Evolutionary conservation across 176 grass and related monocot species (phyloP).

Genomic region (Triticum dicoccoides): DNA sequence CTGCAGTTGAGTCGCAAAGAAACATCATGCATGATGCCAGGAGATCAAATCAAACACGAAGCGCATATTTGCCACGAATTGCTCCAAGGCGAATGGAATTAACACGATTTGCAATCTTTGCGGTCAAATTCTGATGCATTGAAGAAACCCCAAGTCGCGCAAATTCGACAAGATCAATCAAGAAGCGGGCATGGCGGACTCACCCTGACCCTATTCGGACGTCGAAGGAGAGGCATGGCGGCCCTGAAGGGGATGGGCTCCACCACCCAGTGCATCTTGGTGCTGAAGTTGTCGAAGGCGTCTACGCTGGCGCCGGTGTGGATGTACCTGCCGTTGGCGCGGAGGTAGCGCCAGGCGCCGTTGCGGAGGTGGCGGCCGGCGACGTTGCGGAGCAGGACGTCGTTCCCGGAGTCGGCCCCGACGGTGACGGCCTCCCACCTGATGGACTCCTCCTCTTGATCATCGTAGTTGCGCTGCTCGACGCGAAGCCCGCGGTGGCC

Average conservation of each 20-base stretch:
- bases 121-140: too few species aligned
- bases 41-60: too few species aligned
- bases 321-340: slow-evolving; percentile 8
- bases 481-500: background rate
- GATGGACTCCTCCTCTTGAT: background rate
- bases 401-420: background rate
- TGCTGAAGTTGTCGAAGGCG: background rate
- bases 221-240: background rate
- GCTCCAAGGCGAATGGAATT: background rate
- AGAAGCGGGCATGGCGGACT: background rate
- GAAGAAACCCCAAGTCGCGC: background rate
- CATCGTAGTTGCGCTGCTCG: background rate
- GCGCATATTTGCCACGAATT: background rate
- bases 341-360: background rate
- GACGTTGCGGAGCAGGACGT: background rate
- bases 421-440: background rate
- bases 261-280: slow-evolving; percentile 6
- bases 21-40: background rate
- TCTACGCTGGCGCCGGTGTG: background rate
- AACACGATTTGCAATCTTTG: background rate
- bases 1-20: background rate
- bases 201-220: background rate
- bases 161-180: background rate
- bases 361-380: background rate
- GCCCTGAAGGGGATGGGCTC: background rate